Base-by-base conservation (phyloP, 2,329 filamentous ascomycete genomes). In the Colletotrichum liriopes region DNA sequence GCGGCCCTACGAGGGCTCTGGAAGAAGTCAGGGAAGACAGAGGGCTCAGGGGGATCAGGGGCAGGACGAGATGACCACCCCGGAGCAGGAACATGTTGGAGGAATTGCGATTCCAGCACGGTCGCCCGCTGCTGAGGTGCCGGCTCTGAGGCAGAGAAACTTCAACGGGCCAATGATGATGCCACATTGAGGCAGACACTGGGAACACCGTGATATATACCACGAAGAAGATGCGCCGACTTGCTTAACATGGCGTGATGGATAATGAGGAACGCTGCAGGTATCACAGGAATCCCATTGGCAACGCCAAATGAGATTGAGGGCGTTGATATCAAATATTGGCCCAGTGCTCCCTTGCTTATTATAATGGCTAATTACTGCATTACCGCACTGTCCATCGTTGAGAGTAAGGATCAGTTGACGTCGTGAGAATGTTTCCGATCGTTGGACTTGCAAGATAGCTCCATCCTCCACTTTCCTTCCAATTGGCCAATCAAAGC, bases 101-200 rank as follows among this genome's bases (percentile, higher is more conserved):
- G 47, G 39, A 41, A 67, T 61, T 26, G 32, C 18, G 18, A 59
- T 58, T 29, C 23, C 43, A n/a, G 26, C 26, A 6, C 39, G 37
- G 3, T 18, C 37, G 5, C 29, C 45, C 1, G 20, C 35, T 37
- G 20, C 18, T 8, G 26, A 23, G 35, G 20, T 23, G 39, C 54
- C 70, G 45, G 45, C 39, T 35, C 20, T 45, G 14, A 65, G 70
- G 20, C 52, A 47, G 26, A 64, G 70, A 23, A 41, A 41, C 3
- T 70, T 60, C 16, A 60, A 72, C 3, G 70, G 70, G 3, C 70
- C 59, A 18, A 72, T 70, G 60, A 72, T 70, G 47, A 45, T 60
- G 60, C 70, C 65, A 2, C 59, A 72, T 23, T 65, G 26, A 65
- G 37, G 16, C 29, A 43, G 29, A 43, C 1, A 8, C 14, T 26